Evolutionary conservation across 495 filamentous ascomycete species (phyloP).

Genomic region (Aspergillus biplanus): DNA sequence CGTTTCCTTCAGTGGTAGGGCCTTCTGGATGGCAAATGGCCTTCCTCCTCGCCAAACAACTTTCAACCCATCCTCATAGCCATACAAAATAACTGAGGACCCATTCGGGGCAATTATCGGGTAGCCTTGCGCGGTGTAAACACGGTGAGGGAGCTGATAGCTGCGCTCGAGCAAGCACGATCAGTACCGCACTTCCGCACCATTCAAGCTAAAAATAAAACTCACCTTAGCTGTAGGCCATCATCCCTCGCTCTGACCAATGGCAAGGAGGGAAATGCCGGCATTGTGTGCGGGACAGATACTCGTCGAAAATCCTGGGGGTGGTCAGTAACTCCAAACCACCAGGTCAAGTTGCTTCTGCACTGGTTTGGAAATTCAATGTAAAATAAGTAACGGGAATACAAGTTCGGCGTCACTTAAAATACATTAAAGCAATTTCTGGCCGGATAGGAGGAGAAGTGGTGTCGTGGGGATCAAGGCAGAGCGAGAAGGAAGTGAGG

Average conservation of each 20-base stretch:
- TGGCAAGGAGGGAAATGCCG: conserved; percentile 45
- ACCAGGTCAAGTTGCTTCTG: background rate
- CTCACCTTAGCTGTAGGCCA: conserved; percentile 58
- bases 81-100: conserved; percentile 81
- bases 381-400: background rate
- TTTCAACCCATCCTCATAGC: conserved; percentile 76
- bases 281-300: conserved; percentile 28
- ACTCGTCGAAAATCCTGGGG: background rate
- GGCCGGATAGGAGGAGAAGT: background rate
- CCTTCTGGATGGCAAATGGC: conserved; percentile 55
- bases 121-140: conserved; percentile 74
- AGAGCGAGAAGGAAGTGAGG: conserved; percentile 2
- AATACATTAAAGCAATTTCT: background rate
- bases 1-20: conserved; percentile 26
- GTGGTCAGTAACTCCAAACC: background rate
- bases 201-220: conserved; percentile 14
- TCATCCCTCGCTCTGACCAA: conserved; percentile 45
- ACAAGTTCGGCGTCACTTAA: background rate
- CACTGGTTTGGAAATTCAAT: background rate
- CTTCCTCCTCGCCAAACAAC: conserved; percentile 82
- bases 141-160: conserved; percentile 75
- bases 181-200: conserved; percentile 3
- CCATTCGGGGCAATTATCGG: conserved; percentile 80
- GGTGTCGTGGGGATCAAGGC: background rate
- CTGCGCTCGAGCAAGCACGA: conserved; percentile 42